Evolutionary conservation across 257 asterid genomes (phyloP), one percentile per base, ranked within the genome.

Genomic region (Jacaranda copaia): DNA sequence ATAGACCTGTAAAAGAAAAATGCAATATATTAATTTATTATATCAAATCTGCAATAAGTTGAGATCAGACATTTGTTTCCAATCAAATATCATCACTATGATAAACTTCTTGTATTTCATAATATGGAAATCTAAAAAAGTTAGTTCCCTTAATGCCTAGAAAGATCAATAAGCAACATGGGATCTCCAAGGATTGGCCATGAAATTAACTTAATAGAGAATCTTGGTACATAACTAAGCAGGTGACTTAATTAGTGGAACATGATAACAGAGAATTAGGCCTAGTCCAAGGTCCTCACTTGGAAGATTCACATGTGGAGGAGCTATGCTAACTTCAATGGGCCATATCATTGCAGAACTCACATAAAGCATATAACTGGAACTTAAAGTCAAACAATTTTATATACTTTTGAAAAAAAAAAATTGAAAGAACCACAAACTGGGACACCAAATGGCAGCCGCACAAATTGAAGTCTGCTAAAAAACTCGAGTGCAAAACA

Each of bases 11-110:
- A n/a, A n/a, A n/a, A n/a, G n/a, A n/a, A n/a, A n/a, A n/a, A n/a
- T n/a, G n/a, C n/a, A n/a, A n/a, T n/a, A n/a, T n/a, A n/a, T n/a
- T n/a, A n/a, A n/a, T n/a, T n/a, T n/a, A n/a, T n/a, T n/a, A n/a
- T n/a, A n/a, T n/a, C n/a, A n/a, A n/a, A n/a, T n/a, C n/a, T n/a
- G n/a, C n/a, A 65, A 42, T 65, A 38, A 25, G 32, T 13, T 2
- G 12, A 13, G 3, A 39, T 25, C 2, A 64, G 70, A 64, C 19
- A 15, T 32, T 8, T 60, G 7, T 12, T 25, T 32, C 61, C 61
- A 2, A 73, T 73, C 39, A 60, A n/a, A 73, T 32, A n/a, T 56
- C 43, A 48, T 59, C 58, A 14, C 49, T n/a, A 53, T n/a, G n/a
- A 8, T 16, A 7, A 70, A 12, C 6, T 3, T 6, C 10, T 8